phyloP scores from a whole-genome alignment of 129 eudicot species.

The Pittosporum tobira region DNA sequence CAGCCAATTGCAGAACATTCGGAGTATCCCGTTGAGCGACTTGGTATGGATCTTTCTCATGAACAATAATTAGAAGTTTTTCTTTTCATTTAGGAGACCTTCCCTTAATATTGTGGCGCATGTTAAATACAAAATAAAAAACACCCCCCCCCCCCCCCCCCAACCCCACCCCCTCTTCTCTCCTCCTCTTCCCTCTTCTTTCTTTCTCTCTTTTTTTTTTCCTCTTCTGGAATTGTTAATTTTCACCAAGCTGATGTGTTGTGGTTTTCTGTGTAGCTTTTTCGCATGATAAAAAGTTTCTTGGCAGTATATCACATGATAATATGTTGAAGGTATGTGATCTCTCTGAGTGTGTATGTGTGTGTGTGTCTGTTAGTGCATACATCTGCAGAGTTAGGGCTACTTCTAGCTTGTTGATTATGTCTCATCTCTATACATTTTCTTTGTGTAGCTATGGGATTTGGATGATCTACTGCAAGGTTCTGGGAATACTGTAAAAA shows the following conservation, averaged over 20 bases:
- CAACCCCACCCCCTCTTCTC: no score
- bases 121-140: no score
- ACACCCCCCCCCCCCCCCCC: no score
- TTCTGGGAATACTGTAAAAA: constrained; percentile 34
- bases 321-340: constrained; percentile 51
- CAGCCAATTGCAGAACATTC: constrained; percentile 99
- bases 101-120: no score
- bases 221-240: not conserved
- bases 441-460: constrained; percentile 67
- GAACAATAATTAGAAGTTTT: not conserved
- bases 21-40: constrained; percentile 90
- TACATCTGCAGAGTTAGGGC: no score
- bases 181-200: no score
- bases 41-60: constrained; percentile 49
- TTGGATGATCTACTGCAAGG: constrained; percentile 69
- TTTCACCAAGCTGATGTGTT: not conserved
- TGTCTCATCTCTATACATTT: not conserved
- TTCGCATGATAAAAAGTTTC: constrained; percentile 90
- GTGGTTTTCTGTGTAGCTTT: constrained; percentile 41
- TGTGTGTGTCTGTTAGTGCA: no score
- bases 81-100: not conserved
- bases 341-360: not conserved
- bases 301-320: constrained; percentile 96
- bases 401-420: not conserved
- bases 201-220: no score